Evolutionary conservation across 768 basidiomycete species (phyloP), one percentile per base, ranked within the genome.

Genomic region (Glaciozyma antarctica): DNA sequence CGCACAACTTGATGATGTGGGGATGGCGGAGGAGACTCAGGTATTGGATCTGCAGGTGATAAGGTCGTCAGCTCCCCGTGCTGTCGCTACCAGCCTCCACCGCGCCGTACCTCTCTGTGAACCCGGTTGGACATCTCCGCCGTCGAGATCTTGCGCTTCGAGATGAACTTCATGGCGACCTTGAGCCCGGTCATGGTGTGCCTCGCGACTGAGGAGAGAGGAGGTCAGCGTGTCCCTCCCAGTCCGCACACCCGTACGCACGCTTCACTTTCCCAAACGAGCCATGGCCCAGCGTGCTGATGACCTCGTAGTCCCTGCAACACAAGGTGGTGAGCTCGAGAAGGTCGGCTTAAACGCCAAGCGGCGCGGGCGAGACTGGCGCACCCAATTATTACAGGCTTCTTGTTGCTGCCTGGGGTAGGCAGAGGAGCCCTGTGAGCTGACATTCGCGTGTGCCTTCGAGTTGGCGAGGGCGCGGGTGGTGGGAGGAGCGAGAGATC

Each of bases 251-350:
- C 43, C 43, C 30, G 43, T 13, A 84, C 90, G 77, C 77, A 95
- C 94, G 89, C 82, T 97, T 98, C 76, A 99, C 95, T 79, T 95
- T 97, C 62, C 94, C 95, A 79, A 98, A 99, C 16, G 90, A 94
- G 5, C 95, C 95, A 70, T 93, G 91, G 24, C 93, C 94, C 65
- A 97, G 87, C 70, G 93, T 91, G 63, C 84, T 62, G 41, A 67
- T 60, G 54, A 70, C 64, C 65, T 67, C 69, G 41, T 70, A 70
- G n/a, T 70, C 69, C 63, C 58, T 59, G 58, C 45, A 5, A 38
- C 9, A 6, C 5, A 22, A 28, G 16, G n/a, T 41, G 17, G 34
- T 41, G 17, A 26, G 48, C 32, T 41, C 10, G 13, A 55, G 12
- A 34, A 45, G 41, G 21, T 19, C 16, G 41, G 19, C 24, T 24